Conservation (phyloP, 1,139 yeast species). For the Scheffersomyces titani region DNA sequence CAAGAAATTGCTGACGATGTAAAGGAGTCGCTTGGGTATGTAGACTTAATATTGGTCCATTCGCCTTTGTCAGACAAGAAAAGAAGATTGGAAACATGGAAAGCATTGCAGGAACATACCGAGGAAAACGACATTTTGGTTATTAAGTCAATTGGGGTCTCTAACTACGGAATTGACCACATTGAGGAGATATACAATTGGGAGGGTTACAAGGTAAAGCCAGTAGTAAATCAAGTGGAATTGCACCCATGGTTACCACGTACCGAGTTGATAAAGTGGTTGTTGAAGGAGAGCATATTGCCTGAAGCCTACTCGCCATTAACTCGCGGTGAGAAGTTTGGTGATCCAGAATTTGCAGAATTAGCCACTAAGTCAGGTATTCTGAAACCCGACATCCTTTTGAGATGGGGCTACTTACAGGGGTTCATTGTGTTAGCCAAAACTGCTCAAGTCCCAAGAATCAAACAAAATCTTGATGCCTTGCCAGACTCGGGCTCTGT, state of each 20-base stretch:
- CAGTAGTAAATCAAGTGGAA: slow-evolving; percentile 55
- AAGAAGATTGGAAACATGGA: slow-evolving; percentile 40
- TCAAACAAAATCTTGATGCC: slow-evolving; percentile 30
- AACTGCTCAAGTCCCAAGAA: slow-evolving; percentile 53
- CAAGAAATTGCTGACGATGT: slow-evolving; percentile 11
- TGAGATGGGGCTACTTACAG: slow-evolving; percentile 38
- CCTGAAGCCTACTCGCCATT: slow-evolving; percentile 73
- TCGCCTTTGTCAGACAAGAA: slow-evolving; percentile 34
- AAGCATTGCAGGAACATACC: slow-evolving; percentile 43
- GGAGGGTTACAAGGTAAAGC: slow-evolving; percentile 39
- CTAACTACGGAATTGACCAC: slow-evolving; percentile 42
- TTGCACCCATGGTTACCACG: slow-evolving; percentile 53
- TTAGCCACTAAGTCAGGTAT: slow-evolving; percentile 22
- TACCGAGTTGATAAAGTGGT: slow-evolving; percentile 30
- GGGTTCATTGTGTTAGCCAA: slow-evolving; percentile 74
- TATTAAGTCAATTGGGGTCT: slow-evolving; percentile 40
- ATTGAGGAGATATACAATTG: slow-evolving; percentile 34
- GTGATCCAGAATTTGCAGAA: slow-evolving; percentile 45
- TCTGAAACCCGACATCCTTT: slow-evolving; percentile 25
- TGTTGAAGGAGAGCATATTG: slow-evolving; percentile 36
- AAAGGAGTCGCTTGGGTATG: slow-evolving; percentile 31
- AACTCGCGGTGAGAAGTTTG: slow-evolving; percentile 56
- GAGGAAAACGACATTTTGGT: slow-evolving; percentile 24
- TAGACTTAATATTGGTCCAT: slow-evolving; percentile 41
- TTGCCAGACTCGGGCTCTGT: slow-evolving; percentile 31